phyloP scores from a whole-genome alignment of 2,329 filamentous ascomycete species.

The Claviceps maximensis region DNA sequence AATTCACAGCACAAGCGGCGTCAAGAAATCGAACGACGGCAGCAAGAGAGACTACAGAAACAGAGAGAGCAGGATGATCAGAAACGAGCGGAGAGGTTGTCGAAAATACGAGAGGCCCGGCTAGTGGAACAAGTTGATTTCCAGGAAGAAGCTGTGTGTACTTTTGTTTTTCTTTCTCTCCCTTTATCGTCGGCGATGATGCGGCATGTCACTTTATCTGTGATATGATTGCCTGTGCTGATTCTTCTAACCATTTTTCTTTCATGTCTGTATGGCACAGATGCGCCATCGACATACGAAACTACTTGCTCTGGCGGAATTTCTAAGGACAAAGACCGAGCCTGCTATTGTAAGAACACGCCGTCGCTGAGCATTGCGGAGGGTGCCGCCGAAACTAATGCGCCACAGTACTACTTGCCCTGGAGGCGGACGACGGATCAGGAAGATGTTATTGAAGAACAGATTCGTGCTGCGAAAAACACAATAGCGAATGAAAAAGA shows the following conservation, averaged over 20 bases:
- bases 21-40: conserved; percentile 69
- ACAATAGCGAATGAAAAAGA: conserved; percentile 51
- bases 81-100: conserved; percentile 50
- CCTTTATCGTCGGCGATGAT: not conserved
- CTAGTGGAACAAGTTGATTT: conserved; percentile 59
- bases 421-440: conserved; percentile 62
- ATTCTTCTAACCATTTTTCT: not conserved
- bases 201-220: not conserved
- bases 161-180: not conserved
- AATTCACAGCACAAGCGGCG: conserved; percentile 54
- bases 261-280: conserved; percentile 27
- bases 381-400: not conserved
- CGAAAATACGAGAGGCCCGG: conserved; percentile 47
- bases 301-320: conserved; percentile 57
- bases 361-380: not conserved
- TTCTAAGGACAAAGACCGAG: conserved; percentile 55
- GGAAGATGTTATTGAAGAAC: conserved; percentile 55
- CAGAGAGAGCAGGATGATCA: conserved; percentile 61
- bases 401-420: conserved; percentile 64
- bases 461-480: conserved; percentile 52
- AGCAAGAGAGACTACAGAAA: conserved; percentile 61
- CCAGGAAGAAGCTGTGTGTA: conserved; percentile 56
- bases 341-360: conserved; percentile 54
- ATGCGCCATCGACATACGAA: conserved; percentile 65
- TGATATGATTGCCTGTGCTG: not conserved